Base-by-base conservation (phyloP, 495 filamentous ascomycete species). In the Poronia punctata region DNA sequence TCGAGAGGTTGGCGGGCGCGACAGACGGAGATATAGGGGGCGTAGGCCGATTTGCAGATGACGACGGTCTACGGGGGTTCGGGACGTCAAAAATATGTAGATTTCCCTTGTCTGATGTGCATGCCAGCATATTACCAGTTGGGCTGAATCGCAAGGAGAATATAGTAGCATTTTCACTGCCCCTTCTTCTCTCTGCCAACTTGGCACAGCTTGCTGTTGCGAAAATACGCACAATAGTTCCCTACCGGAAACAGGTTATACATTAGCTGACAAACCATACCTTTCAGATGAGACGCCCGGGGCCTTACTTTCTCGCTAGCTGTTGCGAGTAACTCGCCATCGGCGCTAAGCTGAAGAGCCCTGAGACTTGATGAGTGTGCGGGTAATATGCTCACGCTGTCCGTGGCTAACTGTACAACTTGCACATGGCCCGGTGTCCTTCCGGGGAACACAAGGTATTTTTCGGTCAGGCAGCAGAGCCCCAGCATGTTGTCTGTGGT, bases 61-160 rank as follows among this genome's bases (percentile, higher is more conserved):
- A 38, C 31, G 42, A 15, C 14, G 41, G 23, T 38, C 46, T 55
- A 19, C 52, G 49, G 14, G 44, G 64, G 45, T 67, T 69, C 12
- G 65, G 71, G 18, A 74, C 65, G 52, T 96, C 86, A 56, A 96
- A 98, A 27, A 98, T 77, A 62, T 98, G 92, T 12, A 98, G 64
- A 3, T 88, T 98, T 4, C 82, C 86, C 60, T 96, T 98, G 67
- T 98, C 92, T 17, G 88, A 95, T n/a, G 93, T 96, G 36, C 88
- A 88, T 14, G 92, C 92, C 10, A 97, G 71, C 48, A 84, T 67
- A 25, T 71, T 74, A 32, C 80, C 83, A 7, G 78, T 79, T 1
- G 90, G 92, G 21, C 82, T 92, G 54, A 97, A 87, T 17, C 84
- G 79, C 10, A 98, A 66, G 5, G 84, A 88, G 66, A 84, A 95